phyloP scores from a whole-genome alignment of 306 rosid species.

The Vigna nakashimae region DNA sequence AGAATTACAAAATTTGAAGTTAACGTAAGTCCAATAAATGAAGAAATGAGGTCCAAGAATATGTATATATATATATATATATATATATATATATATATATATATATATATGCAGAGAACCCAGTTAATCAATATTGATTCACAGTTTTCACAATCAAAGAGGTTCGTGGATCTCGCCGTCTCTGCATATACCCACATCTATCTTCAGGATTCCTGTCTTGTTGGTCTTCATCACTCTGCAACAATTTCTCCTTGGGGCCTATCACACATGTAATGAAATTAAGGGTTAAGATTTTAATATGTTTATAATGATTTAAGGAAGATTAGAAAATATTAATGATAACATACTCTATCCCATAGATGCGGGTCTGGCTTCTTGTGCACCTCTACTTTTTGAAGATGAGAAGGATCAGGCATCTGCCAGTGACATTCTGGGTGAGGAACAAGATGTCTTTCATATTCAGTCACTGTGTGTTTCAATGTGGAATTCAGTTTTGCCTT shows the following conservation, averaged over 20 bases:
- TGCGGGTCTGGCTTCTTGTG: slow-evolving; percentile 78
- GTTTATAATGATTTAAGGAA: neutral
- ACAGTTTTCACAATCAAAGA: neutral
- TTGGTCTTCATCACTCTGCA: slow-evolving; percentile 73
- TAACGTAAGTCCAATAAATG: slow-evolving; percentile 47
- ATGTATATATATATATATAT: neutral
- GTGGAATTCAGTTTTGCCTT: slow-evolving; percentile 54
- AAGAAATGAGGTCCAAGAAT: slow-evolving; percentile 49
- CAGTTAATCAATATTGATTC: neutral
- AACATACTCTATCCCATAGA: slow-evolving; percentile 90
- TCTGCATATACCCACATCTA: slow-evolving; percentile 79
- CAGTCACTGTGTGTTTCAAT: slow-evolving; percentile 57
- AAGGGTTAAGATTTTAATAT: neutral
- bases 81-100: too few relatives aligned
- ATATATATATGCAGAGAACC: slow-evolving; percentile 16
- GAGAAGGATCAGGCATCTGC: slow-evolving; percentile 78
- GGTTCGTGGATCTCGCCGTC: slow-evolving; percentile 78
- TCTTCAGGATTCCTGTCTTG: slow-evolving; percentile 66
- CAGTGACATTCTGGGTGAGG: slow-evolving; percentile 80
- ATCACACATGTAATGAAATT: slow-evolving; percentile 5
- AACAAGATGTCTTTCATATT: slow-evolving; percentile 63
- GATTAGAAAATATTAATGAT: neutral
- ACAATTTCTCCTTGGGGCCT: slow-evolving; percentile 96
- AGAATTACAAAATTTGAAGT: slow-evolving; percentile 40
- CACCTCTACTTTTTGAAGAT: slow-evolving; percentile 60